phyloP scores from a whole-genome alignment of 2,329 filamentous ascomycete genomes.

The Exophiala bonariae region DNA sequence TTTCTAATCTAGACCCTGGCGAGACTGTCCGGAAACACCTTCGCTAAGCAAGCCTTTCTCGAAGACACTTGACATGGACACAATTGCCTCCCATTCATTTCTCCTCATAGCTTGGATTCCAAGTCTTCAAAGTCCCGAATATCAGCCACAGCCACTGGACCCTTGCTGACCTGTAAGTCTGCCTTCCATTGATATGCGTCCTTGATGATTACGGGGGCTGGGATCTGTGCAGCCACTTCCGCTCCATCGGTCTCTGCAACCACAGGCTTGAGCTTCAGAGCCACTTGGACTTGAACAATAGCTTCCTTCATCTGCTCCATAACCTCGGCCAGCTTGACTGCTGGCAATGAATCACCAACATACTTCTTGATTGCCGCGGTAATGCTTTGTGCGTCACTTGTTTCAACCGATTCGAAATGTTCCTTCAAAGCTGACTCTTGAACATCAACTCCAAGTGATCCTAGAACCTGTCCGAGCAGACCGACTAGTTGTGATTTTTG shows the following conservation, averaged over 20 bases:
- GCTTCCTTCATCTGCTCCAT: constrained; percentile 52
- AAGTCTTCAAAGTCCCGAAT: constrained; percentile 83
- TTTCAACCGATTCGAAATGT: constrained; percentile 46
- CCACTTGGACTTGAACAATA: constrained; percentile 45
- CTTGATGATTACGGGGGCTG: constrained; percentile 60
- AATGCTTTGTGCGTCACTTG: constrained; percentile 52
- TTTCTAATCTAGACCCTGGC: constrained; percentile 2
- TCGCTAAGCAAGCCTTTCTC: constrained; percentile 11
- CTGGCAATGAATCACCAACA: constrained; percentile 49
- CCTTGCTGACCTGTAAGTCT: constrained; percentile 68
- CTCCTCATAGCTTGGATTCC: constrained; percentile 71
- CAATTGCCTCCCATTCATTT: not conserved
- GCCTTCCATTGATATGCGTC: constrained; percentile 83
- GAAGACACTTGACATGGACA: not conserved
- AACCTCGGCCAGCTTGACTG: constrained; percentile 51
- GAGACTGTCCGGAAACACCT: constrained; percentile 14
- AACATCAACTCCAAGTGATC: constrained; percentile 46
- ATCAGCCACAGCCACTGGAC: constrained; percentile 71
- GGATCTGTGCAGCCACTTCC: constrained; percentile 44
- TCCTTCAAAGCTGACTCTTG: constrained; percentile 34
- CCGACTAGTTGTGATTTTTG: constrained; percentile 46
- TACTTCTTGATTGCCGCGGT: constrained; percentile 51
- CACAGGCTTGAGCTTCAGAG: constrained; percentile 44
- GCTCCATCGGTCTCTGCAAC: constrained; percentile 32
- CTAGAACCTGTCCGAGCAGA: constrained; percentile 48